Evolutionary conservation across 1,284 basidiomycete genomes (phyloP), one percentile per base, ranked within the genome.

Genomic region (Hypsizygus ulmarius): DNA sequence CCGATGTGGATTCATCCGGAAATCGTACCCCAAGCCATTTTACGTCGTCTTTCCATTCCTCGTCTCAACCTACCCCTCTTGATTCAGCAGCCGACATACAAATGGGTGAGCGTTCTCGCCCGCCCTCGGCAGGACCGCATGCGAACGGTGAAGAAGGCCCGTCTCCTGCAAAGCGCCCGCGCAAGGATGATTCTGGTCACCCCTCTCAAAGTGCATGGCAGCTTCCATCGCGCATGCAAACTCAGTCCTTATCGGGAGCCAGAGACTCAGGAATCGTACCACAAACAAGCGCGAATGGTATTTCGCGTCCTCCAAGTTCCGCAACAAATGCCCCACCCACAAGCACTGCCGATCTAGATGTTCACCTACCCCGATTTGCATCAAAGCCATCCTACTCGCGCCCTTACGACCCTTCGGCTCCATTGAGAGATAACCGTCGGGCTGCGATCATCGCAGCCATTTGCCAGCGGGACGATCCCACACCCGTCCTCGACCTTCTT

Each of bases 381-480:
- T 80, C 82, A 2, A 90, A 85, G 62, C 84, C 89, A 5, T 70
- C 77, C 14, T 60, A 80, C 18, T 75, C 81, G 7, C 78, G 81
- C 18, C 67, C 72, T 25, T 73, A 73, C 47, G 84, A 90, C 51
- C 74, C 74, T 1, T 66, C 72, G 9, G 74, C 77, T 16, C 77
- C 82, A 35, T 68, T 83, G 15, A 82, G 81, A 59, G 86, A 88
- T 54, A 66, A 75, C 21, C 75, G 84, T 46, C 73, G 82, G 29
- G 68, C 76, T 12, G 78, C 81, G 10, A 71, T 89, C 41, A 69
- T 88, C 15, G 75, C 80, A 9, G 72, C 79, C 21, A 81, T 91
- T 45, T 83, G 78, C 54, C 76, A 82, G 54, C 74, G 75, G 19
- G 87, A 90, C 51, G 85, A 90, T 54, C 79, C 87, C 0, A 60